phyloP scores from a whole-genome alignment of 352 stramenopile species.

The Globisporangium cederbergense region DNA sequence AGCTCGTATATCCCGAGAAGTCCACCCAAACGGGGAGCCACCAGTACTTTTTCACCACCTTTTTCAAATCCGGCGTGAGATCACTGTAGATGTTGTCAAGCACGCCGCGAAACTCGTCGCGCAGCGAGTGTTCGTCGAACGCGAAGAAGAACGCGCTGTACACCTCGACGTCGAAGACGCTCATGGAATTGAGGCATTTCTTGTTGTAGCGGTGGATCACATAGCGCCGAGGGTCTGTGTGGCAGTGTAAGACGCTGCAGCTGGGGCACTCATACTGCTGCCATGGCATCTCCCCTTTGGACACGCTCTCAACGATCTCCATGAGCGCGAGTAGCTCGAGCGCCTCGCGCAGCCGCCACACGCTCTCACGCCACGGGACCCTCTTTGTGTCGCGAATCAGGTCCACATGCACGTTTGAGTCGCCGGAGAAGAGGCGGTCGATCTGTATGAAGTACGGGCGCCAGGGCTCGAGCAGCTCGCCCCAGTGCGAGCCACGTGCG shows the following conservation, averaged over 20 bases:
- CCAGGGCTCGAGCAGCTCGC: neutral
- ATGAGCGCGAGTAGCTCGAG: slow-evolving; percentile 3
- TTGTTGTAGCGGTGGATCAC: neutral
- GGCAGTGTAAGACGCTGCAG: neutral
- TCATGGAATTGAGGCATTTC: neutral
- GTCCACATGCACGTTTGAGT: neutral
- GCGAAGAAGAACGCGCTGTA: slow-evolving; percentile 5
- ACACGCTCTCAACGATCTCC: neutral
- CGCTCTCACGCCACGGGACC: neutral
- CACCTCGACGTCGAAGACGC: neutral
- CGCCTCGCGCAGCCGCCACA: neutral
- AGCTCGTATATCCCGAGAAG: neutral
- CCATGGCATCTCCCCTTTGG: neutral
- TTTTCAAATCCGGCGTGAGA: neutral
- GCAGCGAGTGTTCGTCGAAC: neutral
- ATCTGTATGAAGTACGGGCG: neutral
- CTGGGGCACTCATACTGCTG: neutral
- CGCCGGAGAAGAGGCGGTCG: neutral
- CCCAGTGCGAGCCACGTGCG: neutral
- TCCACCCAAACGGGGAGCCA: neutral
- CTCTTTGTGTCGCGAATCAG: neutral
- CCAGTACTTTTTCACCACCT: neutral
- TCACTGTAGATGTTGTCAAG: neutral
- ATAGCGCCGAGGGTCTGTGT: neutral
- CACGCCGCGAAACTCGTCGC: neutral